Percentiles rank a stretch among this genome's conserved stretches.
Evolutionary conservation across 1,284 basidiomycete species (phyloP).

Genomic region (Cryptococcus amylolentus): DNA sequence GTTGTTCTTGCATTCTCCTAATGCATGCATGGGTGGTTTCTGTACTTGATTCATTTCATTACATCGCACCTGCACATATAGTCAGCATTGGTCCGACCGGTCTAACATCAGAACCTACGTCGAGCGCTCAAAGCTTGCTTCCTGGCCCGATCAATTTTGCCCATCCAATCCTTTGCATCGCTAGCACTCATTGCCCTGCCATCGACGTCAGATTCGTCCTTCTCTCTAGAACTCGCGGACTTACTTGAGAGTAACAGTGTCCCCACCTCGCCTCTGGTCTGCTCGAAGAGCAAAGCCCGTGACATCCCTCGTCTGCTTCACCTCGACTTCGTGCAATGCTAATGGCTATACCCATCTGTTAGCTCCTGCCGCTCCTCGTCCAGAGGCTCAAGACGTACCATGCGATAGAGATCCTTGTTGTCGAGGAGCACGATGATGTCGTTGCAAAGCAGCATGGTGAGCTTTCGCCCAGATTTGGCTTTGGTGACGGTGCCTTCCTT

Average conservation of each 20-base stretch:
- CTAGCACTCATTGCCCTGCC: slow-evolving; percentile 58
- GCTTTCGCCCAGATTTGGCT: slow-evolving; percentile 73
- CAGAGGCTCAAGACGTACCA: slow-evolving; percentile 57
- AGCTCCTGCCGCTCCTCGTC: slow-evolving; percentile 66
- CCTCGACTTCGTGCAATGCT: slow-evolving; percentile 43
- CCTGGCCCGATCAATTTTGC: slow-evolving; percentile 52
- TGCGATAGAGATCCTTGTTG: slow-evolving; percentile 68
- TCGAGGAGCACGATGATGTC: slow-evolving; percentile 78
- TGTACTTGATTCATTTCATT: not conserved
- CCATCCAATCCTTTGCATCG: slow-evolving; percentile 65
- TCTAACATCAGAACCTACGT: not conserved
- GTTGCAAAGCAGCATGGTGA: slow-evolving; percentile 72
- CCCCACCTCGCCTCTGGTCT: slow-evolving; percentile 70
- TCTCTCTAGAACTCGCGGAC: slow-evolving; percentile 4
- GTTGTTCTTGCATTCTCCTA: not conserved
- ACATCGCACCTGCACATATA: not conserved
- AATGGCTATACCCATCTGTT: slow-evolving; percentile 47
- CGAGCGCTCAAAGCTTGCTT: slow-evolving; percentile 25
- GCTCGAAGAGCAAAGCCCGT: slow-evolving; percentile 61
- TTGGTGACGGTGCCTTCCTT: slow-evolving; percentile 77
- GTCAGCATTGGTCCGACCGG: not conserved
- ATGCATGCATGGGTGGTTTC: not conserved
- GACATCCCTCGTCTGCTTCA: slow-evolving; percentile 57
- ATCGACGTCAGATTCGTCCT: not conserved
- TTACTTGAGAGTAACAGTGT: slow-evolving; percentile 58